A percentile compares a stretch with the other conserved stretches of the same genome.
Evolutionary conservation across 1,139 yeast species (phyloP).

Genomic region (Suhomyces anneliseae): DNA sequence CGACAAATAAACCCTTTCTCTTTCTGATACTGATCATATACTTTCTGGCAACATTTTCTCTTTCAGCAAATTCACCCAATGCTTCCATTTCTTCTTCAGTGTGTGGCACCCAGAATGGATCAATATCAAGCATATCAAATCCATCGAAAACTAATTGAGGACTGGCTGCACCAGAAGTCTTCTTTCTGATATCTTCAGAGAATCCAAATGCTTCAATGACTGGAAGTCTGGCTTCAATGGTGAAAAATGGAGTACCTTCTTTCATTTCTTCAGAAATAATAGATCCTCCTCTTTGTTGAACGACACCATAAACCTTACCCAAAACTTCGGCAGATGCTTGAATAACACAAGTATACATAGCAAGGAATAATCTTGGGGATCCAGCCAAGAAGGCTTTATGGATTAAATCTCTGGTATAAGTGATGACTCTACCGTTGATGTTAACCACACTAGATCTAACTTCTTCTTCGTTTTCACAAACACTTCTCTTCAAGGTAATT

Average conservation of each 20-base stretch:
- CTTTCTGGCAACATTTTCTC: conserved; percentile 83
- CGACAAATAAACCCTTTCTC: conserved; percentile 87
- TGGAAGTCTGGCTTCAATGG: conserved; percentile 81
- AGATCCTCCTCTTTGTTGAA: conserved; percentile 82
- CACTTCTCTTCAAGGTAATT: conserved; percentile 41
- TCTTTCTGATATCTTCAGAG: conserved; percentile 89
- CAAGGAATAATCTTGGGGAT: conserved; percentile 88
- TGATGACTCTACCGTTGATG: conserved; percentile 68
- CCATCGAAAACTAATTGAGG: conserved; percentile 94
- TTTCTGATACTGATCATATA: conserved; percentile 82
- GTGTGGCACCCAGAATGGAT: conserved; percentile 99
- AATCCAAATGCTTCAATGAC: conserved; percentile 97
- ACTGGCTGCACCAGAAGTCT: conserved; percentile 95
- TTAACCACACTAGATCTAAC: conserved; percentile 36
- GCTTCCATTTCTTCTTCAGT: conserved; percentile 96
- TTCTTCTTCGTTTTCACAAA: conserved; percentile 27
- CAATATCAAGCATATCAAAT: conserved; percentile 79
- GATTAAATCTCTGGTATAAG: conserved; percentile 71
- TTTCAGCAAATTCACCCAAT: conserved; percentile 87
- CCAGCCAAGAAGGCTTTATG: conserved; percentile 69
- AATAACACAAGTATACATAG: conserved; percentile 91
- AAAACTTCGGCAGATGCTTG: conserved; percentile 94
- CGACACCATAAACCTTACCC: conserved; percentile 94
- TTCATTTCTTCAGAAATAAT: conserved; percentile 92
- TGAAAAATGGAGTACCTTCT: conserved; percentile 96